phyloP scores from a whole-genome alignment of 2,329 filamentous ascomycete genomes.

The Fusarium graminum region DNA sequence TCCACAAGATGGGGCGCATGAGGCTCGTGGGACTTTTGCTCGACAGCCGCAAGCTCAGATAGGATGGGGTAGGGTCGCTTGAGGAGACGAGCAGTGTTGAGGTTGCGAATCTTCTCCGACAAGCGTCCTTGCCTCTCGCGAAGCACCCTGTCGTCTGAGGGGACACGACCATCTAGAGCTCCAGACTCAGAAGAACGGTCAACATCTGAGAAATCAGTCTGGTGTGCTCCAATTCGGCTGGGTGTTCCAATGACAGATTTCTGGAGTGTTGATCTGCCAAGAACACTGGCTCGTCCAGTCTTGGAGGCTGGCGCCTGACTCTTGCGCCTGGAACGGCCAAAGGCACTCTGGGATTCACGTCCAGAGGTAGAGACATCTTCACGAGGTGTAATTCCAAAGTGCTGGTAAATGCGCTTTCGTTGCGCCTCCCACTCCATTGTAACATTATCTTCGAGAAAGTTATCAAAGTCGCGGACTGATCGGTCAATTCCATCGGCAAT shows the following conservation, averaged over 20 bases:
- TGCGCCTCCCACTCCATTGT: conserved; percentile 97
- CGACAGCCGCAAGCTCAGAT: conserved; percentile 80
- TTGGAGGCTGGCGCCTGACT: conserved; percentile 63
- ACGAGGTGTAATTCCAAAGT: conserved; percentile 85
- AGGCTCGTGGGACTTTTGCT: conserved; percentile 76
- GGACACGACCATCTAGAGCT: conserved; percentile 59
- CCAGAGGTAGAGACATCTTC: conserved; percentile 60
- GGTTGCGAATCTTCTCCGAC: conserved; percentile 79
- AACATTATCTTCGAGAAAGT: conserved; percentile 93
- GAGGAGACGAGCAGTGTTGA: conserved; percentile 80
- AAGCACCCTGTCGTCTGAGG: conserved; percentile 77
- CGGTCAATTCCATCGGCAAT: conserved; percentile 91
- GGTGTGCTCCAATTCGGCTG: conserved; percentile 74
- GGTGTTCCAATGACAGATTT: conserved; percentile 90
- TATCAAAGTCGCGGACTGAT: conserved; percentile 91
- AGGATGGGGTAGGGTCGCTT: conserved; percentile 79
- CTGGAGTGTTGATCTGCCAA: conserved; percentile 75
- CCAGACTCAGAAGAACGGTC: conserved; percentile 67
- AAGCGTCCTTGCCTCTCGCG: conserved; percentile 88
- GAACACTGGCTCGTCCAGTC: conserved; percentile 62
- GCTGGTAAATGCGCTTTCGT: conserved; percentile 91
- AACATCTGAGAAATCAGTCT: conserved; percentile 76
- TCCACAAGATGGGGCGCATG: conserved; percentile 81
- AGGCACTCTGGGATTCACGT: conserved; percentile 67
- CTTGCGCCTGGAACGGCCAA: conserved; percentile 70